Evolutionary conservation across 2,329 filamentous ascomycete genomes (phyloP), one percentile per base, ranked within the genome.

Genomic region (Penicillium sclerotigenum): DNA sequence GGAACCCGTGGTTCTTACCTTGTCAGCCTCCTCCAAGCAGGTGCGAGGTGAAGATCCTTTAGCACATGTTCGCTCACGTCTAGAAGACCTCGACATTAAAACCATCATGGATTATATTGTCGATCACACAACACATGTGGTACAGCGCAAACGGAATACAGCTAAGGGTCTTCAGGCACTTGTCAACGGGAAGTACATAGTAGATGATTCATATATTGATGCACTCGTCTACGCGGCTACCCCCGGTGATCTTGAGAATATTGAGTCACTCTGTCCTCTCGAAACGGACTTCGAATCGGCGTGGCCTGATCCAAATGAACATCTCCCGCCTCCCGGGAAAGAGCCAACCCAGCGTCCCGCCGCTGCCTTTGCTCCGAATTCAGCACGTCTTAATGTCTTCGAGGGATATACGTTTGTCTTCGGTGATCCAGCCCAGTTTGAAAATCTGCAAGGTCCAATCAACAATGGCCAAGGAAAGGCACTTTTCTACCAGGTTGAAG

Each of bases 41-140:
- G 75, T 87, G 33, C 89, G 87, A 61, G 79, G 73, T 34, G 77
- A 80, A 58, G 84, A 87, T 64, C 84, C 87, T 1, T 79, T 92
- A 52, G 75, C 78, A 2, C 77, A 78, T 18, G 81, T 91, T 26
- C 84, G 84, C 59, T 76, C 82, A 31, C 81, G 81, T 51, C 83
- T 97, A 18, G 91, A 95, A 69, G 83, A 87, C 42, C 80, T 96
- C n/a, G 94, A 96, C 69, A 87, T 97, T 72, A 97, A 97, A 72
- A 87, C 91, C 14, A 78, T 89, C 14, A 80, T 83, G 41, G 87
- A 91, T 4, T 97, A 91, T 71, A 77, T 89, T 24, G 76, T 81
- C 26, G 81, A 78, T 16, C 77, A 82, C 28, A 97, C 93, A 0
- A 96, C 93, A 0, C 92, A 97, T 72, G 88, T 96, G 11, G 86